phyloP scores from a whole-genome alignment of 305 asterid species.

The Fraxinus albicans region DNA sequence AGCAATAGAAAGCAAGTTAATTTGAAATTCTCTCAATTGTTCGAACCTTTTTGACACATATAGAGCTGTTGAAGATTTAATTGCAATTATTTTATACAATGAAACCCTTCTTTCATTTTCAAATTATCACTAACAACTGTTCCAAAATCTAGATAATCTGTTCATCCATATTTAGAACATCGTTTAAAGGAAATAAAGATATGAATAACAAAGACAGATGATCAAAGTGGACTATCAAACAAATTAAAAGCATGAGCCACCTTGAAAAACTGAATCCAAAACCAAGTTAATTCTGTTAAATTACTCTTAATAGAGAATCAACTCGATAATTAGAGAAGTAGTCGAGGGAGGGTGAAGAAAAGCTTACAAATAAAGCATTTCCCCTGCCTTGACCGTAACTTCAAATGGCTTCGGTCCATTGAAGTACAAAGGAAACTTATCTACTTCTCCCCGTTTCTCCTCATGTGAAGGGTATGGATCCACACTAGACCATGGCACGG shows the following conservation, averaged over 20 bases:
- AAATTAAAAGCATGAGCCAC: not conserved
- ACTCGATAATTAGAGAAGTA: not conserved
- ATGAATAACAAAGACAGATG: not conserved
- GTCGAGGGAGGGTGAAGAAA: constrained; percentile 5
- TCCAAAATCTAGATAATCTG: not conserved
- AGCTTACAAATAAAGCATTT: constrained; percentile 84
- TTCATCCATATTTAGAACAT: not conserved
- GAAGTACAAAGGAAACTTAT: constrained; percentile 68
- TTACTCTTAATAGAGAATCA: not conserved
- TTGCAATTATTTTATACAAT: not conserved
- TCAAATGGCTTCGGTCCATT: constrained; percentile 82
- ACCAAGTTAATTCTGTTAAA: not conserved
- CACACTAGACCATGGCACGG: constrained; percentile 91
- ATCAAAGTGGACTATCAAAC: not conserved
- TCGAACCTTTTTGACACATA: no score
- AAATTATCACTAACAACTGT: not conserved
- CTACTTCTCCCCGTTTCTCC: constrained; percentile 41
- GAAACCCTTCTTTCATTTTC: not conserved
- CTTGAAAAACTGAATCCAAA: not conserved
- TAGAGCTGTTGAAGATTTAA: not conserved
- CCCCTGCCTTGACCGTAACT: constrained; percentile 87
- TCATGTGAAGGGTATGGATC: constrained; percentile 68
- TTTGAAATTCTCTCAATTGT: no score
- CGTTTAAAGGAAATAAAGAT: not conserved
- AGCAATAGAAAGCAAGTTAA: no score